Evolutionary conservation across 2,329 filamentous ascomycete genomes (phyloP), one percentile per base, ranked within the genome.

Genomic region (Ascochyta rabiei): DNA sequence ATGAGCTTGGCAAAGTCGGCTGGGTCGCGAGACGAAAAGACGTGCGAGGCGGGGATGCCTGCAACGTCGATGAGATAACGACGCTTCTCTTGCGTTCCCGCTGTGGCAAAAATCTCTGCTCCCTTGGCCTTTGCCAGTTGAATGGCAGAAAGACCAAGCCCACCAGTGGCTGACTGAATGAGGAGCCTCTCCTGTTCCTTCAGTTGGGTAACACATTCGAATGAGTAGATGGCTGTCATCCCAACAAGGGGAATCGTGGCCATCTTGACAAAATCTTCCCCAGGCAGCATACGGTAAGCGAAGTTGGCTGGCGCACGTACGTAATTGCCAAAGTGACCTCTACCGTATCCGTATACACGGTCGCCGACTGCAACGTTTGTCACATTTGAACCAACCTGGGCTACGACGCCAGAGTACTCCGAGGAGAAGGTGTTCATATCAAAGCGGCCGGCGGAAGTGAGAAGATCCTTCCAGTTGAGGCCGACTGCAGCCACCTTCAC

Each of bases 1-100:
- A 67, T 55, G 12, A 76, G 33, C 6, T 57, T 61, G 0, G 44
- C 16, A 1, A 40, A 33, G 44, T 76, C 76, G 3, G 26, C n/a
- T 15, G 52, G 28, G 38, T 61, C 52, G 12, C 68, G 66, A 12
- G 60, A 69, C 26, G 55, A 45, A 54, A 76, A 75, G 33, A 77
- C 75, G 15, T 61, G 67, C 1, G 64, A 56, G 1, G 12, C 39
- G 6, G 58, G 61, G 16, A 72, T 60, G 23, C 55, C 59, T 24
- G 49, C 66, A 19, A 52, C 41, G n/a, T 44, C 53, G 6, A 42
- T 45, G 9, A 71, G 49, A 47, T 59, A 66, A 24, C 56, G 9
- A 4, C 24, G 38, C 53, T 71, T 70, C 7, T 57, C 56, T 4
- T 52, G 35, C 7, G 21, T 60, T 18, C 63, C 60, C 6, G 60